phyloP scores from a whole-genome alignment of 192 early-diverging fungal genomes.

The Gamsiella multidivaricata region DNA sequence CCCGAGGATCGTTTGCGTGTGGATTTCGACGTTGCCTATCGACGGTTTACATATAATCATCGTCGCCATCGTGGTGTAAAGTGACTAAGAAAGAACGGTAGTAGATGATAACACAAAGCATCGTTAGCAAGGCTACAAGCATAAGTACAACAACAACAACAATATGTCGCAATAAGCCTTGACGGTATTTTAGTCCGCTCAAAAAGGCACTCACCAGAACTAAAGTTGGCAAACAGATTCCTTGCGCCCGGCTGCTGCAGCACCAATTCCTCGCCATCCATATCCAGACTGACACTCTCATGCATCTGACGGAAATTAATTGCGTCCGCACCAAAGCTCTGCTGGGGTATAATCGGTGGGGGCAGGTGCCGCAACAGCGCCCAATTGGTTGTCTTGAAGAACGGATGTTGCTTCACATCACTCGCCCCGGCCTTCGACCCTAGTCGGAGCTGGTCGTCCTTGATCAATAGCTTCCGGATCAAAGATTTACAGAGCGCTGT shows the following conservation, averaged over 20 bases:
- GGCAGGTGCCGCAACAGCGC: constrained; percentile 86
- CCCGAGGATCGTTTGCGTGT: too few species aligned
- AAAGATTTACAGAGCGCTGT: constrained; percentile 72
- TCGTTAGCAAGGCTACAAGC: background rate
- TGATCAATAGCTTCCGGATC: constrained; percentile 86
- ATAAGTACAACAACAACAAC: too few species aligned
- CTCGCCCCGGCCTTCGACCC: constrained; percentile 90
- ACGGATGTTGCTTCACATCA: constrained; percentile 92
- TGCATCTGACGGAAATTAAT: constrained; percentile 75
- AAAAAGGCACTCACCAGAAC: constrained; percentile 52
- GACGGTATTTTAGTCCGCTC: background rate
- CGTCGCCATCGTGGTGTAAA: constrained; percentile 34
- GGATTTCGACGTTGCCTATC: background rate
- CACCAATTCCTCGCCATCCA: constrained; percentile 66
- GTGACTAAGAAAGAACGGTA: constrained; percentile 18
- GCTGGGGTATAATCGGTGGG: constrained; percentile 86
- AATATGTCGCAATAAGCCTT: too few species aligned
- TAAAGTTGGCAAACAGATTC: constrained; percentile 72
- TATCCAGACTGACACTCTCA: constrained; percentile 74
- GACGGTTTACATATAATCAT: constrained; percentile 4
- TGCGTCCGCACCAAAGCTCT: constrained; percentile 70
- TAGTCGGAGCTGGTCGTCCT: constrained; percentile 90
- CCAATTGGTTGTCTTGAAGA: constrained; percentile 94
- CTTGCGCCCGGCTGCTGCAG: constrained; percentile 30
- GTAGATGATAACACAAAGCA: constrained; percentile 2